These are phyloP conservation scores for Camelina sativa DNA, from an alignment of 345 rosid genomes.

Conservation along the genomic window DNA sequence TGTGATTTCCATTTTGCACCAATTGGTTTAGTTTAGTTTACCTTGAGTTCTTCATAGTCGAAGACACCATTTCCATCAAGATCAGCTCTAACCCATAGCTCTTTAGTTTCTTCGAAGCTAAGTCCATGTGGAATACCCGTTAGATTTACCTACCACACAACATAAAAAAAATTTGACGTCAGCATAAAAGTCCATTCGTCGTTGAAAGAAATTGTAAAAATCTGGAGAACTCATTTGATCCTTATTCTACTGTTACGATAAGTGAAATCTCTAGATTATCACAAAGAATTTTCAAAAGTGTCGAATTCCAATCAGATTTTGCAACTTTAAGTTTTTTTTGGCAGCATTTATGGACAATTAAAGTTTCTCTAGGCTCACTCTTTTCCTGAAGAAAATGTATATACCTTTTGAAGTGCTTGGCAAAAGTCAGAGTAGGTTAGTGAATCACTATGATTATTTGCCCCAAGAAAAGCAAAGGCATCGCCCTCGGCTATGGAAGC, in stretches of 20 bases:
- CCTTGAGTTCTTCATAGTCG: slow-evolving; percentile 70
- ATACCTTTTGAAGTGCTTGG: slow-evolving; percentile 72
- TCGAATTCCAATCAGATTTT: not conserved
- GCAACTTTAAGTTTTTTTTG: not conserved
- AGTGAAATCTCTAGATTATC: slow-evolving; percentile 5
- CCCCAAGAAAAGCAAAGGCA: slow-evolving; percentile 67
- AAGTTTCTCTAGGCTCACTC: not conserved
- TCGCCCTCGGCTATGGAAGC: slow-evolving; percentile 60
- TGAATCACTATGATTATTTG: slow-evolving; percentile 50
- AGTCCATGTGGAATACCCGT: slow-evolving; percentile 65
- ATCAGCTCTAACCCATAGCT: slow-evolving; percentile 70
- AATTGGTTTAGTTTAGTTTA: slow-evolving; percentile 7
- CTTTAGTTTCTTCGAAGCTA: slow-evolving; percentile 62
- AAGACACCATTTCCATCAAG: slow-evolving; percentile 64
- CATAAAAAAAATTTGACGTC: slow-evolving; percentile 5
- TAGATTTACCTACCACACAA: slow-evolving; percentile 55
- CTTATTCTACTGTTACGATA: not conserved
- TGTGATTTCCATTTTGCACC: not conserved
- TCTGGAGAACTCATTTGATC: not conserved
- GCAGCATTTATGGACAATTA: slow-evolving; percentile 8
- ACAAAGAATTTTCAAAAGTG: not conserved
- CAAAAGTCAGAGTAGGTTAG: slow-evolving; percentile 65
- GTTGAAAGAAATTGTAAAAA: not conserved
- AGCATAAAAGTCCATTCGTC: not conserved
- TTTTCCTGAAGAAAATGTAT: not conserved